phyloP scores from a whole-genome alignment of 305 asterid genomes.

The Rubia balearica region DNA sequence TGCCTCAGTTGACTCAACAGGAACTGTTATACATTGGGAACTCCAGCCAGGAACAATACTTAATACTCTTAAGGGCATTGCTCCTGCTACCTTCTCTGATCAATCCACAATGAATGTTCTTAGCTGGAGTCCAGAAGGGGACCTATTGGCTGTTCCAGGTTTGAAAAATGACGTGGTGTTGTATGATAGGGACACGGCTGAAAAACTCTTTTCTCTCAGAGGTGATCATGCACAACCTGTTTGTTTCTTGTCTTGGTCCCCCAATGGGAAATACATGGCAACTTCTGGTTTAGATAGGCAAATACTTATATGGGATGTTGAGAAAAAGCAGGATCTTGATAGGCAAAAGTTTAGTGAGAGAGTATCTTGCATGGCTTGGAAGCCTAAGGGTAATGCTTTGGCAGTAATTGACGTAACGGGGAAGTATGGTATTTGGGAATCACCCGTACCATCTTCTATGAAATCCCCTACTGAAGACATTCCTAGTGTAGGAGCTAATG shows the following conservation, averaged over 20 bases:
- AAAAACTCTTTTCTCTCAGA: conserved; percentile 67
- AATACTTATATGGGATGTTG: conserved; percentile 90
- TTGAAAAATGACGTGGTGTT: conserved; percentile 85
- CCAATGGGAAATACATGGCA: conserved; percentile 94
- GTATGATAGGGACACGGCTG: conserved; percentile 98
- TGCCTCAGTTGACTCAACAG: conserved; percentile 83
- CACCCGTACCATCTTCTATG: conserved; percentile 83
- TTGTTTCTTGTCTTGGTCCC: conserved; percentile 95
- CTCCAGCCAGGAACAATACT: conserved; percentile 75
- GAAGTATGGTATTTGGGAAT: conserved; percentile 87
- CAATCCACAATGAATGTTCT: conserved; percentile 51
- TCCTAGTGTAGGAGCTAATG: conserved; percentile 55
- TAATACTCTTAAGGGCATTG: conserved; percentile 69
- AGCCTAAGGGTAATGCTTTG: conserved; percentile 87
- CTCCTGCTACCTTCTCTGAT: conserved; percentile 65
- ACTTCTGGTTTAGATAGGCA: conserved; percentile 85
- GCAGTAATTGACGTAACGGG: conserved; percentile 85
- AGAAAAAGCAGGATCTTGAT: conserved; percentile 81
- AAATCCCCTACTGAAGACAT: conserved; percentile 91
- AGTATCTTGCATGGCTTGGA: conserved; percentile 87
- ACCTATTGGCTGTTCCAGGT: conserved; percentile 90
- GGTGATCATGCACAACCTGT: conserved; percentile 83
- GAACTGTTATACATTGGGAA: conserved; percentile 89
- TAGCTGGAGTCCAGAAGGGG: conserved; percentile 97
- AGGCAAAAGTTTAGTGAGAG: conserved; percentile 76